Percentiles rank a stretch among this genome's conserved stretches.
phyloP scores from a whole-genome alignment of 306 rosid species.

The Fragaria vesca region DNA sequence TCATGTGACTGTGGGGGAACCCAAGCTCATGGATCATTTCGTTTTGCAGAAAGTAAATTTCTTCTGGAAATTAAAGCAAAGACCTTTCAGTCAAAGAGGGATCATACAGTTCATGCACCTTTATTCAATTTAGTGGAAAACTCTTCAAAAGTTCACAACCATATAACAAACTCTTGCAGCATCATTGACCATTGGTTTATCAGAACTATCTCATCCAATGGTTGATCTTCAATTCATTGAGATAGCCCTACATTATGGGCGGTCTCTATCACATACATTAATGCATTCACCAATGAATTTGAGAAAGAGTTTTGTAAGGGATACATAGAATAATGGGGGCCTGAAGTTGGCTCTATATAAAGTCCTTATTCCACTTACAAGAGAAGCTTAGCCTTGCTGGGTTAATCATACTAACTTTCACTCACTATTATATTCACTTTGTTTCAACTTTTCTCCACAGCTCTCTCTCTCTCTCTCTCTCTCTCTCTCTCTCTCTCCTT shows the following conservation, averaged over 20 bases:
- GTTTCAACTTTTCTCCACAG: constrained; percentile 18
- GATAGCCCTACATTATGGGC: constrained; percentile 63
- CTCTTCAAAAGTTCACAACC: background rate
- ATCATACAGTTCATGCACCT: constrained; percentile 58
- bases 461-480: constrained; percentile 13
- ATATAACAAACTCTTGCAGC: background rate
- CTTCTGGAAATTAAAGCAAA: constrained; percentile 29
- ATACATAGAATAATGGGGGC: constrained; percentile 14
- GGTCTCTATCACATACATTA: constrained; percentile 37
- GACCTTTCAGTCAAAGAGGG: constrained; percentile 31
- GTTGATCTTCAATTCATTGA: constrained; percentile 2
- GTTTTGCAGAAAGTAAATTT: constrained; percentile 28
- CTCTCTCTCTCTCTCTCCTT: constrained; percentile 27
- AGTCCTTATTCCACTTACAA: constrained; percentile 42
- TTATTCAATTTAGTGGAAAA: constrained; percentile 24
- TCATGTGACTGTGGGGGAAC: constrained; percentile 86
- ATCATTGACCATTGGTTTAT: background rate
- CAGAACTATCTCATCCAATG: constrained; percentile 27
- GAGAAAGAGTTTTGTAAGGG: constrained; percentile 13
- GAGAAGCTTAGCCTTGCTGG: constrained; percentile 37
- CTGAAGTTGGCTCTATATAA: constrained; percentile 55
- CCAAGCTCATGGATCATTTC: constrained; percentile 19
- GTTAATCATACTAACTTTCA: constrained; percentile 25
- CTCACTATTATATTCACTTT: constrained; percentile 35
- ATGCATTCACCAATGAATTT: constrained; percentile 41